Conservation (phyloP, 805 yeast genomes). For the Candida michaelii region DNA sequence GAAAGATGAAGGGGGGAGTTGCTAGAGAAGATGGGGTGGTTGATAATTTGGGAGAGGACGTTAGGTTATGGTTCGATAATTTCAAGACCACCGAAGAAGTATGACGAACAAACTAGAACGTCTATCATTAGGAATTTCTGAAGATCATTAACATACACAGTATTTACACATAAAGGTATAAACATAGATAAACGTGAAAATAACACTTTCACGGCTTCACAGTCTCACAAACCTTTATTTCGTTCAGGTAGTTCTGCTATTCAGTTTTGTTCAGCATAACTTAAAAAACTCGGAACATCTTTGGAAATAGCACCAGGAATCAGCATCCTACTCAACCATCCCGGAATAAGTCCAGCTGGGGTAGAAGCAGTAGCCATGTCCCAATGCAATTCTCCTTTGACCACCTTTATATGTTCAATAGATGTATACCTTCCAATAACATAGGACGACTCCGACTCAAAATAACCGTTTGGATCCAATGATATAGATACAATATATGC, state of each 20-base stretch:
- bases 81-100: conserved; percentile 23
- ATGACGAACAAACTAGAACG: too few species aligned
- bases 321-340: conserved; percentile 30
- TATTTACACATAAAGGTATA: too few species aligned
- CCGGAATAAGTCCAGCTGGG: conserved; percentile 41
- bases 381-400: conserved; percentile 30
- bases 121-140: too few species aligned
- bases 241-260: too few species aligned
- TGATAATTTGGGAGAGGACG: conserved; percentile 44
- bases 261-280: conserved; percentile 21
- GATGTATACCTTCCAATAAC: conserved; percentile 37
- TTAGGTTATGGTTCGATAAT: conserved; percentile 39
- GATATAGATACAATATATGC: conserved; percentile 35
- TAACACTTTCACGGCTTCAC: too few species aligned
- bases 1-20: conserved; percentile 11
- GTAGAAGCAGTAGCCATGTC: conserved; percentile 39
- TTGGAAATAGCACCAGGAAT: conserved; percentile 36
- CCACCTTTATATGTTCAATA: conserved; percentile 29
- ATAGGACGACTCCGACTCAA: conserved; percentile 13
- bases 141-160: too few species aligned
- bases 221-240: not conserved
- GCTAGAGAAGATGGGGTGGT: conserved; percentile 26
- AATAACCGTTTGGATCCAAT: conserved; percentile 26
- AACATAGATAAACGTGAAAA: too few species aligned
- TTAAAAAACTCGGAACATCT: conserved; percentile 40